These are phyloP conservation scores for Candida endomychidarum DNA, from an alignment of 805 yeast species.

Conservation along the genomic window DNA sequence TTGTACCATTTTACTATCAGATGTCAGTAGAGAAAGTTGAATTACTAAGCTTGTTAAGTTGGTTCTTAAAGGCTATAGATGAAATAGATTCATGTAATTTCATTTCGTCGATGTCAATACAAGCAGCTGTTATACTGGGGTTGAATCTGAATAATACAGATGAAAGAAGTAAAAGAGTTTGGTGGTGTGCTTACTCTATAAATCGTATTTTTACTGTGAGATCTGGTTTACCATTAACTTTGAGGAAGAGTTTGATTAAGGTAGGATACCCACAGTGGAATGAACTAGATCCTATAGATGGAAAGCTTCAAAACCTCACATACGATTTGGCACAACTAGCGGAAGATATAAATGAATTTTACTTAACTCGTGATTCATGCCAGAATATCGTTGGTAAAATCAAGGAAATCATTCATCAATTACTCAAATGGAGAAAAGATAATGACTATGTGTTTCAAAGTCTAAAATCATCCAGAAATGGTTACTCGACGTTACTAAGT, in stretches of 20 bases:
- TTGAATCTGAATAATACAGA: background rate
- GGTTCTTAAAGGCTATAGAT: conserved; percentile 1
- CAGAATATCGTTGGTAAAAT: background rate
- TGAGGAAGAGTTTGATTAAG: background rate
- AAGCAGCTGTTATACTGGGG: background rate
- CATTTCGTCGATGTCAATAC: conserved; percentile 1
- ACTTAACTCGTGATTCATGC: background rate
- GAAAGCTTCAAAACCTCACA: background rate
- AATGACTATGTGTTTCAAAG: background rate
- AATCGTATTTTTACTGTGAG: conserved; percentile 2
- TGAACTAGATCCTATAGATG: background rate
- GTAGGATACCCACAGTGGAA: background rate
- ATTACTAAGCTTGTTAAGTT: background rate
- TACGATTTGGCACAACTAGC: conserved; percentile 2
- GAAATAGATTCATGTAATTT: background rate
- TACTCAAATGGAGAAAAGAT: conserved; percentile 1
- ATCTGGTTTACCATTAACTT: background rate
- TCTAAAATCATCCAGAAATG: background rate
- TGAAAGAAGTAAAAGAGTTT: background rate
- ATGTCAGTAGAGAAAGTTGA: conserved; percentile 1
- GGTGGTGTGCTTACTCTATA: conserved; percentile 2
- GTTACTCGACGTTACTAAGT: background rate
- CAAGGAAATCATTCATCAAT: background rate
- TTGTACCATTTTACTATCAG: background rate
- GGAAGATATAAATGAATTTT: conserved; percentile 1